Percentiles rank a stretch among this genome's conserved stretches.
Evolutionary conservation across 2,329 filamentous ascomycete species (phyloP).

Genomic region (Botrytis aclada): DNA sequence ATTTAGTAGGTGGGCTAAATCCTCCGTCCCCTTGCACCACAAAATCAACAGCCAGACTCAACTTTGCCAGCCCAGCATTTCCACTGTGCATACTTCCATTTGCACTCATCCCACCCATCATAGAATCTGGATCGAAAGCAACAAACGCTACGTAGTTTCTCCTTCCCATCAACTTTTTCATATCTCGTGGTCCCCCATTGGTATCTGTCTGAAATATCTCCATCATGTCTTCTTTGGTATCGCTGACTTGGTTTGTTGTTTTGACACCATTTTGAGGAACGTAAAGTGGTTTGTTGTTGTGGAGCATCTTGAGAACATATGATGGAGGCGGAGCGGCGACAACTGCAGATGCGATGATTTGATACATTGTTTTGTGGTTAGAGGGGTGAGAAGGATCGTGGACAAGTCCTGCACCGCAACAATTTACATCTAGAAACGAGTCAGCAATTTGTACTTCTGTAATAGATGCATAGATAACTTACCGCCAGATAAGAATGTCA

Average conservation of each 20-base stretch:
- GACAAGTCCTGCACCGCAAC: conserved; percentile 85
- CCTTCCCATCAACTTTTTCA: conserved; percentile 89
- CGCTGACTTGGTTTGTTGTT: conserved; percentile 69
- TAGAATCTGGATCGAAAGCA: conserved; percentile 84
- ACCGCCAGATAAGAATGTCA: conserved; percentile 94
- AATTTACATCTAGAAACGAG: conserved; percentile 66
- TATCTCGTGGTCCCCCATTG: conserved; percentile 74
- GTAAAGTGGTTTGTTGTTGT: conserved; percentile 90
- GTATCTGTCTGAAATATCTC: conserved; percentile 97
- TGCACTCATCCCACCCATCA: conserved; percentile 31
- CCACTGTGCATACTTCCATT: conserved; percentile 37
- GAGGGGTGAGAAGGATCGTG: conserved; percentile 89
- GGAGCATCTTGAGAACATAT: conserved; percentile 91
- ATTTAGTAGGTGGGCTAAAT: conserved; percentile 84
- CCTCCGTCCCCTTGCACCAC: conserved; percentile 90
- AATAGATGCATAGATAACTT: conserved; percentile 35
- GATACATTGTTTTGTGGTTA: conserved; percentile 99
- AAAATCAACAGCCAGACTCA: conserved; percentile 93
- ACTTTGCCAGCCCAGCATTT: conserved; percentile 51
- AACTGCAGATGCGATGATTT: conserved; percentile 88
- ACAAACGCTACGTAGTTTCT: conserved; percentile 91
- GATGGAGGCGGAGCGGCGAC: conserved; percentile 82
- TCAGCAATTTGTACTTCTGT: conserved; percentile 23
- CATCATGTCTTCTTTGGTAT: conserved; percentile 99
- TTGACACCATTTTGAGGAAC: conserved; percentile 85